Percentiles rank a stretch among this genome's conserved stretches.
Evolutionary conservation across 805 yeast genomes (phyloP).

Genomic region (Kluyveromyces wickerhamii): DNA sequence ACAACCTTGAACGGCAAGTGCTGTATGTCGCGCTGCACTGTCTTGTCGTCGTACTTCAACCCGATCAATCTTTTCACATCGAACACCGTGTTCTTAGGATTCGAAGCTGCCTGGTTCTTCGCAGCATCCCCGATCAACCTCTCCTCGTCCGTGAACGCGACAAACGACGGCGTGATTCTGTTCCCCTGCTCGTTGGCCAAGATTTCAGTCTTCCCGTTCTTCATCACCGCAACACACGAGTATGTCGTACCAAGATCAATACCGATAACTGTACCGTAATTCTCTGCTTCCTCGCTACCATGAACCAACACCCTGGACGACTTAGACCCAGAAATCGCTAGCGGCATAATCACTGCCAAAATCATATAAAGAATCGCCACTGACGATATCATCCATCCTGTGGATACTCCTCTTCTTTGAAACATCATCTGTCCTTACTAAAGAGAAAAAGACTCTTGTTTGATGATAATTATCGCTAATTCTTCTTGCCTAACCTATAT

Average conservation of each 20-base stretch:
- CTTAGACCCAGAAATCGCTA: slow-evolving; percentile 17
- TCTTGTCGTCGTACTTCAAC: slow-evolving; percentile 64
- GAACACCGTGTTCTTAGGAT: slow-evolving; percentile 78
- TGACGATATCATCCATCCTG: slow-evolving; percentile 42
- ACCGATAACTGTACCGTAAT: slow-evolving; percentile 70
- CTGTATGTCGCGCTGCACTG: slow-evolving; percentile 74
- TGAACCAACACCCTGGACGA: slow-evolving; percentile 28
- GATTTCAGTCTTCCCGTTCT: slow-evolving; percentile 82
- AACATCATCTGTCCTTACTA: no score
- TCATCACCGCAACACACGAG: slow-evolving; percentile 90
- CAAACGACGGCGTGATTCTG: slow-evolving; percentile 93
- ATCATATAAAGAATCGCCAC: slow-evolving; percentile 27
- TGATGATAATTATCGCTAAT: no score
- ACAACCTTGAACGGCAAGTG: slow-evolving; percentile 71
- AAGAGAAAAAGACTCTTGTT: no score
- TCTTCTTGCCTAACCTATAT: no score
- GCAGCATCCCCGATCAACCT: slow-evolving; percentile 95
- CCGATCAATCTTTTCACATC: slow-evolving; percentile 92
- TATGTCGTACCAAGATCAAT: slow-evolving; percentile 97
- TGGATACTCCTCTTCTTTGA: background rate
- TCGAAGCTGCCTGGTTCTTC: slow-evolving; percentile 88
- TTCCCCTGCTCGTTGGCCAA: slow-evolving; percentile 95
- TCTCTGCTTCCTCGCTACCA: slow-evolving; percentile 35
- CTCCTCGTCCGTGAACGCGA: slow-evolving; percentile 86
- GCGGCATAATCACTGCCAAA: slow-evolving; percentile 25